These are phyloP conservation scores for Boletus subparvulus DNA, from an alignment of 768 basidiomycete genomes.

Conservation along the genomic window DNA sequence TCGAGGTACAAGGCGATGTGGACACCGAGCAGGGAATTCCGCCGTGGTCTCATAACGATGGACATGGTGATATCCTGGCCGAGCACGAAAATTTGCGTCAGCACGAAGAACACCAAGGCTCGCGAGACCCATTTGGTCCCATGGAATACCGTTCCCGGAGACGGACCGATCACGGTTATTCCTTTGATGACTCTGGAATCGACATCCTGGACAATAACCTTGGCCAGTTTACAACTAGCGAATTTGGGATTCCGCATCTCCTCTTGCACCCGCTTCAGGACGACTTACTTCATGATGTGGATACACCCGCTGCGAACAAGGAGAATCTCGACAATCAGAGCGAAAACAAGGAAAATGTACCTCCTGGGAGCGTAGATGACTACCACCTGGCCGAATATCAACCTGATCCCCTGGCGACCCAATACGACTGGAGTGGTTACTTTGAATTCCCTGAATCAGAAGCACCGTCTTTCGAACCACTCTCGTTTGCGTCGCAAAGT, in stretches of 20 bases:
- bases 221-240: slow-evolving; percentile 1
- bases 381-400: not conserved
- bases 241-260: slow-evolving; percentile 2
- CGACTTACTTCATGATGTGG: not conserved
- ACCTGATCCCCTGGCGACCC: not conserved
- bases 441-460: slow-evolving; percentile 23
- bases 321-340: slow-evolving; percentile 9
- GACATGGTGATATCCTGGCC: not conserved
- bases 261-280: slow-evolving; percentile 11
- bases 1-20: not conserved
- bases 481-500: slow-evolving; percentile 25
- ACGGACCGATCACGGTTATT: not conserved
- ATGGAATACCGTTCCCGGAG: not conserved
- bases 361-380: slow-evolving; percentile 2
- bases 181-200: slow-evolving; percentile 17
- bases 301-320: slow-evolving; percentile 8
- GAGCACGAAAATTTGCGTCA: not conserved
- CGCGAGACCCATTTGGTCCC: not conserved
- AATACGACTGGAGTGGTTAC: slow-evolving; percentile 24
- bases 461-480: slow-evolving; percentile 23
- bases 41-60: not conserved
- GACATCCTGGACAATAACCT: slow-evolving; percentile 11
- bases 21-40: not conserved
- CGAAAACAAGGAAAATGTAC: slow-evolving; percentile 21
- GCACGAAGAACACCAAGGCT: not conserved